A percentile compares a stretch with the other conserved stretches of the same genome.
phyloP scores from a whole-genome alignment of 2,329 filamentous ascomycete species.

The Chaetomiaceae sp. region DNA sequence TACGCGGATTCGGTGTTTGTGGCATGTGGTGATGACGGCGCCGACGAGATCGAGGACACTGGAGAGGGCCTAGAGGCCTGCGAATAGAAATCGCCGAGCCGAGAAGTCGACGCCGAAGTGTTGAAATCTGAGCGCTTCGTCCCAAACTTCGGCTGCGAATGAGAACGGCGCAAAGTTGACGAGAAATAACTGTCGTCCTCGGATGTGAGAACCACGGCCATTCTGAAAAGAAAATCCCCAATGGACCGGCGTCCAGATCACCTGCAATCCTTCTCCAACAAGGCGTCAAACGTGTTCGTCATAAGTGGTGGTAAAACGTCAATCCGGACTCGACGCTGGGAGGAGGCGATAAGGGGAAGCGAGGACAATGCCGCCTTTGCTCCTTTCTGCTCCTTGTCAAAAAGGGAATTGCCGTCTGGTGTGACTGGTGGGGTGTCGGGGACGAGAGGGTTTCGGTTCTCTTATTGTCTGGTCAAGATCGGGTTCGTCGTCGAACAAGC shows the following conservation, averaged over 20 bases:
- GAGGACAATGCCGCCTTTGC: constrained; percentile 2
- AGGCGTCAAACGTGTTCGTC: constrained; percentile 20
- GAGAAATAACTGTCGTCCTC: constrained; percentile 57
- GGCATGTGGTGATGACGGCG: constrained; percentile 53
- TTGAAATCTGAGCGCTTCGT: constrained; percentile 41
- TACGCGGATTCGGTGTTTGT: constrained; percentile 50
- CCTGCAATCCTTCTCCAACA: constrained; percentile 30
- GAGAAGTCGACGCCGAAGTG: constrained; percentile 43
- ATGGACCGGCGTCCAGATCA: constrained; percentile 28
- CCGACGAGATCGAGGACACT: constrained; percentile 49
- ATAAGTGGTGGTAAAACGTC: constrained; percentile 22
- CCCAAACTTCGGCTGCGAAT: constrained; percentile 56
- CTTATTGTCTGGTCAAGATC: background rate
- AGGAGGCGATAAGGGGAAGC: background rate
- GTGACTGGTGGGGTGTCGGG: constrained; percentile 15
- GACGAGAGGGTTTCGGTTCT: constrained; percentile 9
- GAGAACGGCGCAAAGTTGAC: constrained; percentile 53
- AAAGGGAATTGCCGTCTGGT: background rate
- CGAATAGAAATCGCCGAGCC: constrained; percentile 45
- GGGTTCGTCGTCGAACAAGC: constrained; percentile 11
- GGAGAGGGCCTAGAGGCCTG: constrained; percentile 41
- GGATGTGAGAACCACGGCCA: constrained; percentile 54
- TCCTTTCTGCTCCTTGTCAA: constrained; percentile 10
- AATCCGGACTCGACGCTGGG: background rate
- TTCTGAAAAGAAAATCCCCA: constrained; percentile 30